These are phyloP conservation scores for Pythium brassicae DNA, from an alignment of 352 stramenopile genomes.

Conservation along the genomic window DNA sequence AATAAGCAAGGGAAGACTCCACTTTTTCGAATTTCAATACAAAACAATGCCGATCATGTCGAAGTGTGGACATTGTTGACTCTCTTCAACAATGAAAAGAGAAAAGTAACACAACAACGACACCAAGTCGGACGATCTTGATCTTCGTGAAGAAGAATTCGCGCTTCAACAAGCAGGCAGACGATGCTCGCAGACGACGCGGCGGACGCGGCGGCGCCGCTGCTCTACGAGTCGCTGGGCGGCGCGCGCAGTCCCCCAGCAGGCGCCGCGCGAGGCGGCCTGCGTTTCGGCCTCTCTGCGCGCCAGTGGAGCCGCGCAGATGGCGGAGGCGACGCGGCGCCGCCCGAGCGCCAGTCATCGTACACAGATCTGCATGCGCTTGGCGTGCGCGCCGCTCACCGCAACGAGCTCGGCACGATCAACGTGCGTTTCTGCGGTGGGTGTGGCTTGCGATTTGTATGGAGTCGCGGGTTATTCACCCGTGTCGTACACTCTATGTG, in stretches of 20 bases:
- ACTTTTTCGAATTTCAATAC: too few species aligned
- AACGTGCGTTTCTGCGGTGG: conserved; percentile 24
- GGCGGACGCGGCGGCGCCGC: conserved; percentile 30
- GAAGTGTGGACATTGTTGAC: too few species aligned
- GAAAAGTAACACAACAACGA: too few species aligned
- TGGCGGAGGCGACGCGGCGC: conserved; percentile 1
- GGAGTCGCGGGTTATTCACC: too few species aligned
- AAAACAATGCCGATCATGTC: too few species aligned
- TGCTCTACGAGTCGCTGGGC: conserved; percentile 31
- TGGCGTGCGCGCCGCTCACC: neutral
- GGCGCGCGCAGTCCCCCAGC: neutral
- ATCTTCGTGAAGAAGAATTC: neutral
- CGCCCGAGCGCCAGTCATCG: conserved; percentile 10
- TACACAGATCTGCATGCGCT: conserved; percentile 42
- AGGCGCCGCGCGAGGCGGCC: neutral
- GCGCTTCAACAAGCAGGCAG: neutral
- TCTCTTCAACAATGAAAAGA: too few species aligned
- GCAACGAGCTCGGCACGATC: conserved; percentile 35
- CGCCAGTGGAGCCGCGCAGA: conserved; percentile 10
- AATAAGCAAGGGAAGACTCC: too few species aligned
- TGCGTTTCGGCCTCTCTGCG: conserved; percentile 8
- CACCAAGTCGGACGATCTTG: too few species aligned
- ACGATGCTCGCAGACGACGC: neutral
- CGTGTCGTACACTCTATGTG: too few species aligned
- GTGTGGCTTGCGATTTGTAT: too few species aligned